Percentiles rank a stretch among this genome's conserved stretches.
phyloP scores from a whole-genome alignment of 2,329 filamentous ascomycete genomes.

The Claviceps spartinae region DNA sequence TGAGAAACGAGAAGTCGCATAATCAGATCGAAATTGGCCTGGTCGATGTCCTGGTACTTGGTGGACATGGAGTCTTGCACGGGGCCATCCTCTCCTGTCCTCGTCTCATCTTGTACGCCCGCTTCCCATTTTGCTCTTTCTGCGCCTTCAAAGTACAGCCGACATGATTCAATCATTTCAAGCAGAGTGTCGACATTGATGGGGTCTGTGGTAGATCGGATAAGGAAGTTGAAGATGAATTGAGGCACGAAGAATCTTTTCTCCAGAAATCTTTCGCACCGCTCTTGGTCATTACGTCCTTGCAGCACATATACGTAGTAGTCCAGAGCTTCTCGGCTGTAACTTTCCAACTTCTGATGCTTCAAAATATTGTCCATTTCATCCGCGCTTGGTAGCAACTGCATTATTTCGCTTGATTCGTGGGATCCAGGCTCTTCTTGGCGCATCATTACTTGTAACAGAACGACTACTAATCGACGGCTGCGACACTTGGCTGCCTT shows the following conservation, averaged over 20 bases:
- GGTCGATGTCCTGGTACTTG: constrained; percentile 4
- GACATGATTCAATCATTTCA: constrained; percentile 15
- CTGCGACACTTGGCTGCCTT: constrained; percentile 14
- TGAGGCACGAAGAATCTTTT: constrained; percentile 12
- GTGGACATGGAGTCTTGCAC: background rate
- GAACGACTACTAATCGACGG: constrained; percentile 16
- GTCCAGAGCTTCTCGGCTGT: constrained; percentile 11
- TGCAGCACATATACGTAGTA: constrained; percentile 17
- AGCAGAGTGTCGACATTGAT: constrained; percentile 12
- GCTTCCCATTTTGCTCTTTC: background rate
- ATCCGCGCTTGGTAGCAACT: constrained; percentile 13
- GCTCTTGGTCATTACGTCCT: constrained; percentile 17
- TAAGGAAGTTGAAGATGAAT: constrained; percentile 19
- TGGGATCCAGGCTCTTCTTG: constrained; percentile 9
- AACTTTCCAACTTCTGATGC: constrained; percentile 10
- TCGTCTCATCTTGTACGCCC: background rate
- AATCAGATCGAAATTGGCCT: constrained; percentile 13
- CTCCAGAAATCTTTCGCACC: constrained; percentile 19
- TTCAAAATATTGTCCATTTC: constrained; percentile 13
- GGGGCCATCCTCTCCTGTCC: constrained; percentile 2
- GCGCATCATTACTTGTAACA: constrained; percentile 20
- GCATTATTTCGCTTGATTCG: constrained; percentile 8
- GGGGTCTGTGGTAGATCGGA: constrained; percentile 15
- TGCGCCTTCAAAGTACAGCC: constrained; percentile 6
- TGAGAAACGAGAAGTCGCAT: constrained; percentile 17